These are phyloP conservation scores for Boletus rex-veris DNA, from an alignment of 768 basidiomycete species.

Conservation along the genomic window DNA sequence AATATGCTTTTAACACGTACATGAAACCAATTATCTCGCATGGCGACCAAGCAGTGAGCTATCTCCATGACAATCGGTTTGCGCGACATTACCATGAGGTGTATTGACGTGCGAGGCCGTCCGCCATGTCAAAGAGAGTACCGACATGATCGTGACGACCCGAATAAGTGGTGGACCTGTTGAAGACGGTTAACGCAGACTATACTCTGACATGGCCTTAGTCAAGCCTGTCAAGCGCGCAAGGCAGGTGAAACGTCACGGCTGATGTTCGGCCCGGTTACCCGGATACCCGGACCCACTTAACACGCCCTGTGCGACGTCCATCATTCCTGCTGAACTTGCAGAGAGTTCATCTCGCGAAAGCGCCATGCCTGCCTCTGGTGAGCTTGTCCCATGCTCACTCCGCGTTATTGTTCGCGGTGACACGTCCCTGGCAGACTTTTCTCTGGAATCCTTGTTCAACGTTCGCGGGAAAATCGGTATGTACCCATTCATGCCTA, in stretches of 20 bases:
- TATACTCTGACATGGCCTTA: too few relatives aligned
- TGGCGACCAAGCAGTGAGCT: background rate
- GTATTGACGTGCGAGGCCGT: too few relatives aligned
- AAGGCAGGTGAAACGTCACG: too few relatives aligned
- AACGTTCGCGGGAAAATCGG: constrained; percentile 68
- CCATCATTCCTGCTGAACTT: background rate
- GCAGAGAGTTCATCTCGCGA: background rate
- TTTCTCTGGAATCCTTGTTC: constrained; percentile 54
- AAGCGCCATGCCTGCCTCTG: constrained; percentile 12
- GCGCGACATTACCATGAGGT: too few relatives aligned
- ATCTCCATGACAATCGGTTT: background rate
- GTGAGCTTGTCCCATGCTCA: background rate
- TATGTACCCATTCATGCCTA: constrained; percentile 25
- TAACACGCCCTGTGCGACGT: background rate
- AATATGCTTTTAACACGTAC: too few relatives aligned
- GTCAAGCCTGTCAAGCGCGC: too few relatives aligned
- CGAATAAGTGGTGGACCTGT: too few relatives aligned
- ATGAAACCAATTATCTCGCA: background rate
- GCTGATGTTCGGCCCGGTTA: background rate
- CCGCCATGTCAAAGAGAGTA: too few relatives aligned
- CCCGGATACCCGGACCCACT: background rate
- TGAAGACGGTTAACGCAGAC: too few relatives aligned
- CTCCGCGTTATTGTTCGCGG: background rate
- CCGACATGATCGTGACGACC: too few relatives aligned
- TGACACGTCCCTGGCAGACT: constrained; percentile 34